These are phyloP conservation scores for Colletotrichum agaves DNA, from an alignment of 2,329 filamentous ascomycete genomes.

Conservation along the genomic window DNA sequence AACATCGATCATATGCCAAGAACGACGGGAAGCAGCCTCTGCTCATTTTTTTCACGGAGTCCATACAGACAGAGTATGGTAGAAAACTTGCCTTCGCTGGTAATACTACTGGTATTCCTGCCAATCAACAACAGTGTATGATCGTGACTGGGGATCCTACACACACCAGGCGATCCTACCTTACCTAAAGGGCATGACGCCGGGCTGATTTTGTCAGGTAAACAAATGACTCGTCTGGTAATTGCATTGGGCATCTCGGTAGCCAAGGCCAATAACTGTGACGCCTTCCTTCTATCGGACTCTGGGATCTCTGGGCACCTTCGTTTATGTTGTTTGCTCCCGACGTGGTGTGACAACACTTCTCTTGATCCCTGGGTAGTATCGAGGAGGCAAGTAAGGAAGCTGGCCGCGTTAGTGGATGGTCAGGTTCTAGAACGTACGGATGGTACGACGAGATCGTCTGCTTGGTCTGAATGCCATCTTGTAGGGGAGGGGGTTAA, in stretches of 20 bases:
- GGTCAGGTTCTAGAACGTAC: no score
- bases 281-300: conserved; percentile 1
- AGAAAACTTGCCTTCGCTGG: neutral
- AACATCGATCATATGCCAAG: conserved; percentile 3
- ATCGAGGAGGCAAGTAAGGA: no score
- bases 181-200: conserved; percentile 10
- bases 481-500: no score
- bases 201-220: neutral
- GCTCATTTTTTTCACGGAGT: neutral
- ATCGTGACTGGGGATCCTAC: conserved; percentile 3
- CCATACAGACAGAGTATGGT: neutral
- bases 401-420: no score
- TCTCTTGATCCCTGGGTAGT: no score
- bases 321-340: neutral
- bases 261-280: neutral
- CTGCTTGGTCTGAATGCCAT: no score
- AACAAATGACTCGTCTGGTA: neutral
- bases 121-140: neutral
- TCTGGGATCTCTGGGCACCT: conserved; percentile 5
- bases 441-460: no score
- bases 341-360: conserved; percentile 1
- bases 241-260: neutral
- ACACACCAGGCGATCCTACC: neutral
- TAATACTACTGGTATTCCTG: no score
- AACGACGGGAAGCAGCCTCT: neutral